phyloP scores from a whole-genome alignment of 169 alveolate species.

The Cryptosporidium viatorum region DNA sequence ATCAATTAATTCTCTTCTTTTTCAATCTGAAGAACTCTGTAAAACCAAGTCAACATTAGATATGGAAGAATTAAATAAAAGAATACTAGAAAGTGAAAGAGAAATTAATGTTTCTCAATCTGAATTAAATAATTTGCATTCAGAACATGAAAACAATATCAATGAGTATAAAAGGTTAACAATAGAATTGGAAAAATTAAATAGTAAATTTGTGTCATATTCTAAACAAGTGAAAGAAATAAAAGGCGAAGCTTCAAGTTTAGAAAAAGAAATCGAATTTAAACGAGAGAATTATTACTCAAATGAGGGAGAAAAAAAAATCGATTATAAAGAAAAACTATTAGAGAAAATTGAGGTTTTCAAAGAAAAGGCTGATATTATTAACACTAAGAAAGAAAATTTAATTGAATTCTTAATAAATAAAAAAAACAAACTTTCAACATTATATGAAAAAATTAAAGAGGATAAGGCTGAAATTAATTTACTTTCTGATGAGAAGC shows the following conservation, averaged over 20 bases:
- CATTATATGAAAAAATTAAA: background rate
- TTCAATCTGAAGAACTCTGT: background rate
- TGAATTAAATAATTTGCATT: background rate
- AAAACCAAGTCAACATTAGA: background rate
- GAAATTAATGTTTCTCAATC: background rate
- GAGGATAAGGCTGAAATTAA: background rate
- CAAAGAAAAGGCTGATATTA: background rate
- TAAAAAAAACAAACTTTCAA: background rate
- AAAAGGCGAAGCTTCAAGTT: background rate
- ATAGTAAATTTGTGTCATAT: background rate
- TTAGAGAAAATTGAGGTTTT: background rate
- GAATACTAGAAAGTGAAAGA: background rate
- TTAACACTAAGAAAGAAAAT: background rate
- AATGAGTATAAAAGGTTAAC: background rate
- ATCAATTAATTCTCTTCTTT: constrained; percentile 1
- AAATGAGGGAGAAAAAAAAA: background rate
- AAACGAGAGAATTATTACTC: background rate
- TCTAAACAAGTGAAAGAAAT: background rate
- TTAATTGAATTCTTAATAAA: background rate
- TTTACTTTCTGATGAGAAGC: constrained; percentile 8
- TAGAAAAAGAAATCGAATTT: background rate
- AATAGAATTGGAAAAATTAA: background rate
- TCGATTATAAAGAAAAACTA: background rate
- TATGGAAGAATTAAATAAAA: background rate
- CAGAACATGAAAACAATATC: background rate